Percentiles rank a stretch among this genome's conserved stretches.
Conservation (phyloP, 805 yeast genomes). For the Barnettozyma sucrosica region DNA sequence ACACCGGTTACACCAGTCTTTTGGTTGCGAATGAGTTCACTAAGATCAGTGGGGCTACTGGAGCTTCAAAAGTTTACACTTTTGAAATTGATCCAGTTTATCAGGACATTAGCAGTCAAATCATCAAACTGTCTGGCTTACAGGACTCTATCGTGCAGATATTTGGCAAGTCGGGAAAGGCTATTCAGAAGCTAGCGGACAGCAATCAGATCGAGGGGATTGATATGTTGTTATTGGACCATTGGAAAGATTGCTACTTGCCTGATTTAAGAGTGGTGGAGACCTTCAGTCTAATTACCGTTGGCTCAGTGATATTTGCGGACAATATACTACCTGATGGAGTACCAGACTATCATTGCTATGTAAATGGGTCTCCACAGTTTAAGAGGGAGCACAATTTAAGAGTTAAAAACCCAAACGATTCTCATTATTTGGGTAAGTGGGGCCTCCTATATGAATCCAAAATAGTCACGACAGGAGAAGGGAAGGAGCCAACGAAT, state of each 20-base stretch:
- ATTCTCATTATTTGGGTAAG: constrained; percentile 29
- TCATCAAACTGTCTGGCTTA: constrained; percentile 20
- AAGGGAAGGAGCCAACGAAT: constrained; percentile 1
- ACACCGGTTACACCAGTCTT: constrained; percentile 17
- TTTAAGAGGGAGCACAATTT: constrained; percentile 30
- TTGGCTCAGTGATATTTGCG: constrained; percentile 35
- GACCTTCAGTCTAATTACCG: constrained; percentile 32
- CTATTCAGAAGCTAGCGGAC: constrained; percentile 7
- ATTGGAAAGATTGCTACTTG: constrained; percentile 32
- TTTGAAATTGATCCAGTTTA: constrained; percentile 17
- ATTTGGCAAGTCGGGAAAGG: constrained; percentile 14
- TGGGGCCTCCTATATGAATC: constrained; percentile 39
- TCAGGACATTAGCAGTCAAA: constrained; percentile 8
- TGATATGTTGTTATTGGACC: constrained; percentile 38
- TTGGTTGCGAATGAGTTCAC: constrained; percentile 15
- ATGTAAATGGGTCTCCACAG: constrained; percentile 34
- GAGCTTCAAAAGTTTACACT: constrained; percentile 13
- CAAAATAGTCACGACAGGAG: constrained; percentile 13
- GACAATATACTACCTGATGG: constrained; percentile 34
- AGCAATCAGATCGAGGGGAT: constrained; percentile 19
- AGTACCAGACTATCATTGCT: constrained; percentile 34
- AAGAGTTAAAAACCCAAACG: constrained; percentile 25
- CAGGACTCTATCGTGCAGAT: constrained; percentile 12
- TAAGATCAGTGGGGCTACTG: constrained; percentile 3
- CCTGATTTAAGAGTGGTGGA: constrained; percentile 40